Conservation (phyloP, 2,329 filamentous ascomycete genomes). For the Aspergillus persii region DNA sequence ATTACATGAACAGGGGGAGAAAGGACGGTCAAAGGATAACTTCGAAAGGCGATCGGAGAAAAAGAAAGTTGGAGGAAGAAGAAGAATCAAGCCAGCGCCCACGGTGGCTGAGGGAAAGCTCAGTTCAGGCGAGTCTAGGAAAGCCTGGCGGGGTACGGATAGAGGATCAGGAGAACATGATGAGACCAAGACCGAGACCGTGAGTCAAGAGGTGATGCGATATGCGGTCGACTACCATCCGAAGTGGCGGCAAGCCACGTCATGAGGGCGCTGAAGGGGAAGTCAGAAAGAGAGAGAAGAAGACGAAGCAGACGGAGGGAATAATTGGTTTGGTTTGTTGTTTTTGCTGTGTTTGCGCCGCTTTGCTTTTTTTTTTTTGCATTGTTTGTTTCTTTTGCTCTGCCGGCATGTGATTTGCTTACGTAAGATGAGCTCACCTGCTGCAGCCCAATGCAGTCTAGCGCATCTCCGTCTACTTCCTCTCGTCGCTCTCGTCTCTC, state of each 20-base stretch:
- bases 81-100: not conserved
- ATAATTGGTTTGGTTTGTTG: too few species aligned
- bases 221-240: not conserved
- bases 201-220: not conserved
- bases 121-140: not conserved
- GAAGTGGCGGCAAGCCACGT: not conserved
- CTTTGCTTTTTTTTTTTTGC: not conserved
- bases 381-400: not conserved
- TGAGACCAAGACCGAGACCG: not conserved
- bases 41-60: not conserved
- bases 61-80: not conserved
- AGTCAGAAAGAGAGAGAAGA: not conserved
- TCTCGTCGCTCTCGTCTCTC: not conserved
- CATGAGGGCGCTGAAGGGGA: not conserved
- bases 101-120: not conserved
- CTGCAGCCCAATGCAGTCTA: not conserved
- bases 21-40: not conserved
- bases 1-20: not conserved
- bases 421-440: not conserved
- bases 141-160: constrained; percentile 6
- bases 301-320: too few species aligned
- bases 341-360: not conserved
- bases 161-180: not conserved
- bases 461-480: not conserved
- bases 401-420: not conserved